Evolutionary conservation across 2,329 filamentous ascomycete genomes (phyloP).

Genomic region (Emmonsiellopsis sp.): DNA sequence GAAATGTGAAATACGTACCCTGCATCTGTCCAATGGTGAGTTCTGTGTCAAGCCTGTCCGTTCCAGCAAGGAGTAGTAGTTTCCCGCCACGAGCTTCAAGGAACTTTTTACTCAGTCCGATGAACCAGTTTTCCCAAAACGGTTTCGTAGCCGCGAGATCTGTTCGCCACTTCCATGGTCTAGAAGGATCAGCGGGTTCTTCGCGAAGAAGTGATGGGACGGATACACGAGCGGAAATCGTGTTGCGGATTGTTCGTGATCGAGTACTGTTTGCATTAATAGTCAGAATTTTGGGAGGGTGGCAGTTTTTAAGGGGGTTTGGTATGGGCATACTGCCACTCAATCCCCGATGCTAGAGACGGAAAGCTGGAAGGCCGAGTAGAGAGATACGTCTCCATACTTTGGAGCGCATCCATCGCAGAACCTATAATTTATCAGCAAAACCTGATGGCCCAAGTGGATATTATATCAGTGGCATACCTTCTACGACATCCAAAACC

Average conservation of each 20-base stretch:
- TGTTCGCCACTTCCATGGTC: conserved; percentile 75
- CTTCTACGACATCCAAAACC: conserved; percentile 91
- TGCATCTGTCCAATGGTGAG: conserved; percentile 97
- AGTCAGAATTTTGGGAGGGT: background rate
- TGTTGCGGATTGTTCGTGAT: conserved; percentile 76
- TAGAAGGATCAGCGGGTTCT: conserved; percentile 28
- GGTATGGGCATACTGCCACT: conserved; percentile 61
- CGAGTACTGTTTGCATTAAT: conserved; percentile 44
- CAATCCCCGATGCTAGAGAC: conserved; percentile 69
- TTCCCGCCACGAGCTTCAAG: conserved; percentile 73
- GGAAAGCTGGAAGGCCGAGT: conserved; percentile 70
- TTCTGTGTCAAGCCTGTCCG: conserved; percentile 82
- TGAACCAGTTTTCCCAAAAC: conserved; percentile 94
- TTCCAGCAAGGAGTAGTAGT: conserved; percentile 74
- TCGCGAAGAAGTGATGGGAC: conserved; percentile 68
- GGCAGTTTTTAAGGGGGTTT: background rate
- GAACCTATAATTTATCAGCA: conserved; percentile 44
- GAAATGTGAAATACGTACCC: conserved; percentile 44
- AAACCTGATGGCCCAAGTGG: background rate
- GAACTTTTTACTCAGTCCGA: conserved; percentile 80
- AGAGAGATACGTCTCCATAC: conserved; percentile 86
- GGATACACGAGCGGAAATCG: conserved; percentile 71
- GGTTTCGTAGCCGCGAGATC: conserved; percentile 73
- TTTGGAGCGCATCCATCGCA: conserved; percentile 86
- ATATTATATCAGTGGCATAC: conserved; percentile 15